Base-by-base conservation (phyloP, 495 filamentous ascomycete species). In the Aspergillus heteromorphus region DNA sequence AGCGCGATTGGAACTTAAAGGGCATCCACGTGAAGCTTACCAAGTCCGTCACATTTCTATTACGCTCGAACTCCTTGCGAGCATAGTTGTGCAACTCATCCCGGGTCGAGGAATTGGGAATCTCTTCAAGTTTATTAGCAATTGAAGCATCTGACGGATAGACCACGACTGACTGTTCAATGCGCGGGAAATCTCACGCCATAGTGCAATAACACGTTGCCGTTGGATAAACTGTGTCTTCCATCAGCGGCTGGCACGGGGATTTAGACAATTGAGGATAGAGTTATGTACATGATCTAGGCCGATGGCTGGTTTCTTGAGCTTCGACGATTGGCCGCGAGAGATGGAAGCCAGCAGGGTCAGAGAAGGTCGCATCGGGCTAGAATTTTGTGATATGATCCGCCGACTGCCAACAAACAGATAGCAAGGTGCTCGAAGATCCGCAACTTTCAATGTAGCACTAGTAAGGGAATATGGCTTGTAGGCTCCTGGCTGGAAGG, bases 31-130 rank as follows among this genome's bases (percentile, higher is more conserved):
- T 10, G 45, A 43, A 40, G 69, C 82, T 18, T 73, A 88, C 85
- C 58, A 88, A 58, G 65, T 95, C 89, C 2, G 81, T 84, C 19
- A 92, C 85, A 29, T 74, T 57, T 18, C 79, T 80, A 67, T 90
- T 83, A 21, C 87, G 78, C 66, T 89, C 84, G 64, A 93, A 92
- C 59, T 93, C 89, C 41, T 76, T 71, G 11, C 89, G 80, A 25
- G 86, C 90, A 74, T 88, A 92, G 23, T 71, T 69, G 30, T 78
- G 77, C 55, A 91, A 82, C 59, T 95, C 91, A 45, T 73, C 68
- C 19, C 83, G 78, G 10, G 85, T 79, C 5, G 72, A 55, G 4
- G 74, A 75, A 3, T 63, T 65, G 0, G 78, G 76, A 14, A 79
- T 66, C 50, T 65, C 73, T 76, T 38, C 1, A 38, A 10, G 16